Evolutionary conservation across 2,329 filamentous ascomycete genomes (phyloP), one percentile per base, ranked within the genome.

Genomic region (Hortaea werneckii): DNA sequence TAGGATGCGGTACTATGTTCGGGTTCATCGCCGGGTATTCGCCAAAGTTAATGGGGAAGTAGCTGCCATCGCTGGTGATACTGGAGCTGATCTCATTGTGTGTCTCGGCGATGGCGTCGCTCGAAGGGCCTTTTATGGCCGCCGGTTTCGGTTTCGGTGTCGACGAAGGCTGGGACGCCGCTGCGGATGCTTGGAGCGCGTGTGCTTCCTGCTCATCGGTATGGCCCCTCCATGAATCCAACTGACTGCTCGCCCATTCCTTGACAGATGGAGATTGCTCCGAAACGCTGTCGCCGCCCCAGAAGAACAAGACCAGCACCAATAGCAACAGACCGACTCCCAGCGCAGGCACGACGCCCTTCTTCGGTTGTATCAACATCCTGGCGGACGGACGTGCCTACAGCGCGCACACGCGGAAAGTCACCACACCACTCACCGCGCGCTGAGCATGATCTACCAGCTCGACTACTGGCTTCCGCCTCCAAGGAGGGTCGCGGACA

Each of bases 1-100:
- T 60, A 2, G 75, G 76, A 54, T 80, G 77, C 0, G 77, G 75
- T 35, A 80, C 68, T 50, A 80, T 70, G 58, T 75, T 80, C 11
- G 77, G 76, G 48, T 79, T 80, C 46, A 74, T 68, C 29, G 66
- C 65, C 5, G 54, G 45, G 5, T 65, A 53, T 30, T 59, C 58
- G 8, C 63, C 67, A 50, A 79, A 77, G 11, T 66, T 59, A 56
- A 80, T 69, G 27, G 52, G 50, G 51, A 78, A 78, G 63, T 69
- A 79, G 29, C 65, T 69, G 30, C 57, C 61, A 51, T 76, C 64
- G 1, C 49, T 41, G 0, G 70, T 75, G 0, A 74, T 72, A 2
- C 59, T 37, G 0, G 76, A 79, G 54, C 65, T 72, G 37, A 78
- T 50, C 49, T 70, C 55, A 40, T 29, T 35, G 38, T 45, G 41